Evolutionary conservation across 192 early-diverging fungal genomes (phyloP).

Genomic region (Podila epicladia): DNA sequence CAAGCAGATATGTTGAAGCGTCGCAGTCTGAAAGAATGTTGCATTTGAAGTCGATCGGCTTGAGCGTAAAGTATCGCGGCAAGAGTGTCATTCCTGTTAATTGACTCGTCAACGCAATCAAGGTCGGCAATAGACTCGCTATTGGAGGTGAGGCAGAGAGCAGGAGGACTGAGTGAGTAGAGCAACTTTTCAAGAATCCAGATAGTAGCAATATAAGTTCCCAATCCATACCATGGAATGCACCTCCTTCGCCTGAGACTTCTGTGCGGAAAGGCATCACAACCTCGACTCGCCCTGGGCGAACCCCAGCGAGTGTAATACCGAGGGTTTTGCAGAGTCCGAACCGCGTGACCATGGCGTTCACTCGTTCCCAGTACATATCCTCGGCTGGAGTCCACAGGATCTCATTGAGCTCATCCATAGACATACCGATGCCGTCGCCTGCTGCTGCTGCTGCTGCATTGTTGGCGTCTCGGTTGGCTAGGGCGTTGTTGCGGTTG

Average conservation of each 20-base stretch:
- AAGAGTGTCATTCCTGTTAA: slow-evolving; percentile 46
- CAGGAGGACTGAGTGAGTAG: not conserved
- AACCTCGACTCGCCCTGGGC: slow-evolving; percentile 39
- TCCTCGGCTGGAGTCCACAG: slow-evolving; percentile 47
- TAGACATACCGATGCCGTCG: slow-evolving; percentile 33
- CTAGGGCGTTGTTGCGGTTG: slow-evolving; percentile 2
- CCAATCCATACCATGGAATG: slow-evolving; percentile 32
- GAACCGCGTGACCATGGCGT: slow-evolving; percentile 38
- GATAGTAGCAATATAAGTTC: not conserved
- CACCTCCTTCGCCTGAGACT: slow-evolving; percentile 46
- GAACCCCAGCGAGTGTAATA: slow-evolving; percentile 29
- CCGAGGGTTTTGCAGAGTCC: slow-evolving; percentile 36
- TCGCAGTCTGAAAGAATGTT: slow-evolving; percentile 50
- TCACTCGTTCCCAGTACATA: slow-evolving; percentile 45
- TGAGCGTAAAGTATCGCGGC: slow-evolving; percentile 43
- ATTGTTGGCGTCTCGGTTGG: slow-evolving; percentile 19
- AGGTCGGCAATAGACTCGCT: slow-evolving; percentile 42
- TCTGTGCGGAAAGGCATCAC: slow-evolving; percentile 45
- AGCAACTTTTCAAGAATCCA: not conserved
- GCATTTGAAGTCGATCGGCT: slow-evolving; percentile 50
- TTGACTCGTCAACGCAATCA: slow-evolving; percentile 43
- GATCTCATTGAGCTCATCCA: slow-evolving; percentile 45
- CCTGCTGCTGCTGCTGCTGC: slow-evolving; percentile 15
- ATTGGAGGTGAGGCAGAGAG: not conserved
- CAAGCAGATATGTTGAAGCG: slow-evolving; percentile 33